Evolutionary conservation across 228 moss, liverwort and hornwort species (phyloP).

Genomic region (Sphagnum fallax): DNA sequence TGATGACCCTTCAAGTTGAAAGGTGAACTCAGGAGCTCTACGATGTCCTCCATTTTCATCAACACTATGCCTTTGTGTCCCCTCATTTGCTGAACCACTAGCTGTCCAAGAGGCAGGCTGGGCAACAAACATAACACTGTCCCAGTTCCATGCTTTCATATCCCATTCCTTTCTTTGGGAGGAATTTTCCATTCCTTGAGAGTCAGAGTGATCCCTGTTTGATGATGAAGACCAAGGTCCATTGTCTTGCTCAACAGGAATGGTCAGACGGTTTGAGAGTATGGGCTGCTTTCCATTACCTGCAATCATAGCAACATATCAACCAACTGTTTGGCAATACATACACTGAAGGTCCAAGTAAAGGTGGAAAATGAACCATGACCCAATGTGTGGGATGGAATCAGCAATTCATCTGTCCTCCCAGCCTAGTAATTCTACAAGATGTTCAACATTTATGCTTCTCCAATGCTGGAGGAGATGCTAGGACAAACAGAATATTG

Average conservation of each 20-base stretch:
- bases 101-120: slow-evolving; percentile 38
- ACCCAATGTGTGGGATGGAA: neutral
- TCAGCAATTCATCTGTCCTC: neutral
- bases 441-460: neutral
- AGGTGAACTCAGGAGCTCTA: slow-evolving; percentile 12
- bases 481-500: neutral
- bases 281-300: slow-evolving; percentile 25
- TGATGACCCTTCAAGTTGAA: slow-evolving; percentile 21
- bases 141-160: slow-evolving; percentile 67
- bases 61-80: slow-evolving; percentile 8
- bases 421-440: neutral
- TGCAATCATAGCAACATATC: slow-evolving; percentile 1
- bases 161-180: slow-evolving; percentile 52
- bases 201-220: slow-evolving; percentile 8
- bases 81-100: slow-evolving; percentile 22
- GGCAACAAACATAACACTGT: slow-evolving; percentile 58
- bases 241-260: slow-evolving; percentile 15
- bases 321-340: neutral
- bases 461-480: neutral
- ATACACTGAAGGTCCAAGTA: neutral
- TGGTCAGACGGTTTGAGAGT: slow-evolving; percentile 6
- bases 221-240: slow-evolving; percentile 12
- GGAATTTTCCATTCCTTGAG: slow-evolving; percentile 6
- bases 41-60: slow-evolving; percentile 26
- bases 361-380: neutral